Conservation (phyloP, 140 eudicot genomes). For the Flaveria floridana region DNA sequence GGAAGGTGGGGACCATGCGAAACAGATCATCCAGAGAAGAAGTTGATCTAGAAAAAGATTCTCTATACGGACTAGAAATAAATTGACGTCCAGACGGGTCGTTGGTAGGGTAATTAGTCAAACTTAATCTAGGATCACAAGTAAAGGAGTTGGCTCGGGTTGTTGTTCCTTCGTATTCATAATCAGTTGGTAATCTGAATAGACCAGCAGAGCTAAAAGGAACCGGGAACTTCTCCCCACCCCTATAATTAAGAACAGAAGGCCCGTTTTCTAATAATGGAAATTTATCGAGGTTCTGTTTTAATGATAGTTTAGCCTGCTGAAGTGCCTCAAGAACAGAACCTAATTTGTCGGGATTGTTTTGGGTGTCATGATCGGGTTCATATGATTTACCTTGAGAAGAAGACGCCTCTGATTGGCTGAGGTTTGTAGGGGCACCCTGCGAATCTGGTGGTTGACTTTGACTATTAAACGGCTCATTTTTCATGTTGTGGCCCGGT, state of each 20-base stretch:
- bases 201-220: conserved; percentile 57
- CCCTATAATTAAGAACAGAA: conserved; percentile 30
- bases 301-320: conserved; percentile 67
- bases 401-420: conserved; percentile 25
- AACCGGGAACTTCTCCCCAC: conserved; percentile 39
- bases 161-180: conserved; percentile 41
- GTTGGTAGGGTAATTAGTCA: conserved; percentile 35
- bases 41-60: conserved; percentile 40
- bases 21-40: conserved; percentile 35
- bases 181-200: conserved; percentile 77
- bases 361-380: conserved; percentile 40
- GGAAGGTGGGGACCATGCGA: conserved; percentile 38
- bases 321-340: conserved; percentile 82
- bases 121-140: conserved; percentile 39
- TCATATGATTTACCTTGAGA: conserved; percentile 32
- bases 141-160: conserved; percentile 28
- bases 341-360: conserved; percentile 40
- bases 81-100: conserved; percentile 27
- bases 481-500: conserved; percentile 22
- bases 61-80: conserved; percentile 35
- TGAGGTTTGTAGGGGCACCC: conserved; percentile 12
- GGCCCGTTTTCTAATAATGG: conserved; percentile 36
- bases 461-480: conserved; percentile 18
- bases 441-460: conserved; percentile 21
- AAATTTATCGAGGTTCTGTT: conserved; percentile 43